These are phyloP conservation scores for Fusarium sp. DNA, from an alignment of 2,329 filamentous ascomycete genomes.

Conservation along the genomic window DNA sequence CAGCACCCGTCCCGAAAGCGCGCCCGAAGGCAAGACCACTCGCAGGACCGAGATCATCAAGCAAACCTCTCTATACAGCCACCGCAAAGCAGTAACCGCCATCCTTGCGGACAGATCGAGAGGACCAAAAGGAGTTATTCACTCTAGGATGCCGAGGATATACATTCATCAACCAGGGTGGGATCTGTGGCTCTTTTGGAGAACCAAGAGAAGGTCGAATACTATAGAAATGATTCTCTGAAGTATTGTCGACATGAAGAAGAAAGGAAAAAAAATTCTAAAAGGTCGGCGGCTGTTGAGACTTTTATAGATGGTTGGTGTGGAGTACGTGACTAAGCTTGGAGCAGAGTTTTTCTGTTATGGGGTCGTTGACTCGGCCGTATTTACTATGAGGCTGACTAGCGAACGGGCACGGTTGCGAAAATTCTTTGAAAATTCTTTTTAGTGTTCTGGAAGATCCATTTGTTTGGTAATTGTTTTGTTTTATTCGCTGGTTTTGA, in stretches of 20 bases:
- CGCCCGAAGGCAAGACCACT: slow-evolving; percentile 80
- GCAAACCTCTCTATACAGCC: slow-evolving; percentile 79
- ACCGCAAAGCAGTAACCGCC: slow-evolving; percentile 57
- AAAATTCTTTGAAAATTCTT: slow-evolving; percentile 2
- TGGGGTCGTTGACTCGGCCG: neutral
- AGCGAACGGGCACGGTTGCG: slow-evolving; percentile 1
- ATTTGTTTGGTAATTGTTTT: neutral
- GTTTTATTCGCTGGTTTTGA: neutral
- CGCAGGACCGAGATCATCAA: slow-evolving; percentile 92
- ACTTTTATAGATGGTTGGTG: slow-evolving; percentile 27
- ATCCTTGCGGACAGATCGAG: slow-evolving; percentile 59
- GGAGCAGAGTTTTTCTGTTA: neutral
- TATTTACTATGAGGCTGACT: slow-evolving; percentile 12
- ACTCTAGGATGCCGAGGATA: slow-evolving; percentile 76
- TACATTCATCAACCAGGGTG: slow-evolving; percentile 65
- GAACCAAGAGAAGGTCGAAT: slow-evolving; percentile 92
- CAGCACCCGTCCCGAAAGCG: slow-evolving; percentile 81
- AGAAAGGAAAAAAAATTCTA: slow-evolving; percentile 60
- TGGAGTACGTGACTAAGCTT: slow-evolving; percentile 5
- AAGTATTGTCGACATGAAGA: slow-evolving; percentile 74
- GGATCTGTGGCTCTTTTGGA: slow-evolving; percentile 92
- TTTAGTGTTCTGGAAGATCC: too few relatives aligned
- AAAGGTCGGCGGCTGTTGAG: slow-evolving; percentile 7
- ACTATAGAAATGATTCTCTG: slow-evolving; percentile 98
- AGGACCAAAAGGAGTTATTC: slow-evolving; percentile 44